Conservation (phyloP, 2,329 filamentous ascomycete genomes). For the Chrysoporthe austroafricana region DNA sequence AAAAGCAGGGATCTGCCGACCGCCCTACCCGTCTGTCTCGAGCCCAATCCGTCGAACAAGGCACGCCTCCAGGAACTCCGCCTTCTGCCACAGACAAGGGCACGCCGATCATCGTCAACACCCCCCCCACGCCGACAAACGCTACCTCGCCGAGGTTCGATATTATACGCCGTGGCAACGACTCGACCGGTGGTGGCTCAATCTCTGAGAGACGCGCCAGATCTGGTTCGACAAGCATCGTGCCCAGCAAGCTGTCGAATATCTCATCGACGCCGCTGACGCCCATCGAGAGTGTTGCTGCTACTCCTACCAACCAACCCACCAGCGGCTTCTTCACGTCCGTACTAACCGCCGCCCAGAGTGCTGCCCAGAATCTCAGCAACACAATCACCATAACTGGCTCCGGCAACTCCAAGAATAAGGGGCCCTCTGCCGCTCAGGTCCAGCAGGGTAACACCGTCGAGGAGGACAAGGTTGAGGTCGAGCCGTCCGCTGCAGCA, state of each 20-base stretch:
- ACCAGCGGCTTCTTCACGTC: slow-evolving; percentile 87
- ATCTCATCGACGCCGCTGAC: slow-evolving; percentile 73
- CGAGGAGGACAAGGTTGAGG: slow-evolving; percentile 44
- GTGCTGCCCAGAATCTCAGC: slow-evolving; percentile 77
- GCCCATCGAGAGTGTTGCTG: slow-evolving; percentile 68
- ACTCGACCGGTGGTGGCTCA: slow-evolving; percentile 53
- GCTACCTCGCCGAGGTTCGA: slow-evolving; percentile 35
- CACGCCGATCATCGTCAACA: slow-evolving; percentile 65
- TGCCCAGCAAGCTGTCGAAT: slow-evolving; percentile 86
- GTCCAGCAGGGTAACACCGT: slow-evolving; percentile 33
- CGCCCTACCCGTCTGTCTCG: slow-evolving; percentile 36
- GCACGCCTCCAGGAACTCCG: slow-evolving; percentile 50
- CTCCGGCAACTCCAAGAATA: slow-evolving; percentile 47
- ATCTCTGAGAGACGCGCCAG: slow-evolving; percentile 66
- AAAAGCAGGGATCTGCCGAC: slow-evolving; percentile 30
- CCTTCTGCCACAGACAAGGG: slow-evolving; percentile 50
- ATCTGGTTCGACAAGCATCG: slow-evolving; percentile 58
- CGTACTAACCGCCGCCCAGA: slow-evolving; percentile 90
- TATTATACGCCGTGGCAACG: slow-evolving; percentile 32
- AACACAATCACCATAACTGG: slow-evolving; percentile 73
- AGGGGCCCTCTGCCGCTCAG: slow-evolving; percentile 10
- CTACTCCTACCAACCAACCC: slow-evolving; percentile 49
- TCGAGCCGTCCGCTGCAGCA: slow-evolving; percentile 48
- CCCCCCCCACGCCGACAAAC: slow-evolving; percentile 67
- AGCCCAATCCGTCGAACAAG: slow-evolving; percentile 37